phyloP scores from a whole-genome alignment of 1,139 yeast genomes.

The Saccharomycopsis phalli region DNA sequence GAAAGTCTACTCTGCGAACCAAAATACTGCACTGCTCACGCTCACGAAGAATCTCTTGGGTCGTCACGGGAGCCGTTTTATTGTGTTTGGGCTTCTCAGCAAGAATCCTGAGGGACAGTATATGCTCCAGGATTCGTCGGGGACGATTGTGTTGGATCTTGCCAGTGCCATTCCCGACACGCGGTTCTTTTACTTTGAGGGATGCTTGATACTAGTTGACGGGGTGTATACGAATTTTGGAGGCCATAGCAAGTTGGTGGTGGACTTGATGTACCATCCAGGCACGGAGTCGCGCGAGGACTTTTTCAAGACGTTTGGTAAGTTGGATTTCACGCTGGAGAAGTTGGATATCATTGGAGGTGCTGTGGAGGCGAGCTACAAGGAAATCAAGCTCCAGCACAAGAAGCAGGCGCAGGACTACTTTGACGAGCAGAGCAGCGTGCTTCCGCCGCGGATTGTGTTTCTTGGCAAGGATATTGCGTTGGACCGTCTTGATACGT shows the following conservation, averaged over 20 bases:
- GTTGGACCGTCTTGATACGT: slow-evolving; percentile 48
- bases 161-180: slow-evolving; percentile 55
- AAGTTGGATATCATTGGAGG: slow-evolving; percentile 8
- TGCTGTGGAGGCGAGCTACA: slow-evolving; percentile 1
- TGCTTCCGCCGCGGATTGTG: slow-evolving; percentile 33
- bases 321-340: slow-evolving; percentile 10
- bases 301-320: slow-evolving; percentile 43
- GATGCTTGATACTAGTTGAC: slow-evolving; percentile 73
- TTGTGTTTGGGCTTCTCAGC: slow-evolving; percentile 68
- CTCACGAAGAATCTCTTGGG: slow-evolving; percentile 79
- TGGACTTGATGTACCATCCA: slow-evolving; percentile 75
- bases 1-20: slow-evolving; percentile 21
- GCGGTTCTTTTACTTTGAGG: slow-evolving; percentile 67
- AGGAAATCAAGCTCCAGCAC: neutral
- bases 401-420: neutral
- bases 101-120: slow-evolving; percentile 58
- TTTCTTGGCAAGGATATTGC: slow-evolving; percentile 67
- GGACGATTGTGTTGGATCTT: slow-evolving; percentile 63
- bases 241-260: slow-evolving; percentile 60
- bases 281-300: slow-evolving; percentile 68
- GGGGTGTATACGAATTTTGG: slow-evolving; percentile 61
- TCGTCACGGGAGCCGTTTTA: slow-evolving; percentile 65
- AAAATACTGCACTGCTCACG: slow-evolving; percentile 46
- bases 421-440: neutral
- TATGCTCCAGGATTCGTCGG: slow-evolving; percentile 76